Percentiles rank a stretch among this genome's conserved stretches.
Evolutionary conservation across 2,329 filamentous ascomycete species (phyloP).

Genomic region (Verticillium tricorpus): DNA sequence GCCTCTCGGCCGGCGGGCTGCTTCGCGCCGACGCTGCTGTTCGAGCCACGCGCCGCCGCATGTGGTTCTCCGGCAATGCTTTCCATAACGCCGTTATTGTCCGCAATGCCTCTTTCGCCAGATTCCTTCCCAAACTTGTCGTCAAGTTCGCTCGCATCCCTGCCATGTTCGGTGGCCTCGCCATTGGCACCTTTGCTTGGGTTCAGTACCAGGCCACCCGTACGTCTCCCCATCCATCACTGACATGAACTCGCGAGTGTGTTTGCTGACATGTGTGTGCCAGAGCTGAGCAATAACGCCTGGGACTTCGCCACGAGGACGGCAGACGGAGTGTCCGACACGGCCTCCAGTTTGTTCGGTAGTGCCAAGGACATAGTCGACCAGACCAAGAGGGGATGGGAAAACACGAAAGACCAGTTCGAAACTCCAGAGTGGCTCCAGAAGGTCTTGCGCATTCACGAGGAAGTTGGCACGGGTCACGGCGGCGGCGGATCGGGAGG

Average conservation of each 20-base stretch:
- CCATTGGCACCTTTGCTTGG: slow-evolving; percentile 84
- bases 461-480: slow-evolving; percentile 49
- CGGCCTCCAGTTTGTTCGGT: slow-evolving; percentile 66
- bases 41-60: slow-evolving; percentile 55
- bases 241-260: background rate
- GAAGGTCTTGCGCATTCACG: slow-evolving; percentile 60
- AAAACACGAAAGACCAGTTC: slow-evolving; percentile 73
- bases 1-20: slow-evolving; percentile 63
- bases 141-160: slow-evolving; percentile 84
- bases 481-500: slow-evolving; percentile 44
- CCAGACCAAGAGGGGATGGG: slow-evolving; percentile 77
- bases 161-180: slow-evolving; percentile 85
- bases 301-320: slow-evolving; percentile 71
- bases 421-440: slow-evolving; percentile 74
- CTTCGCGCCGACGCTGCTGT: slow-evolving; percentile 61
- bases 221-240: slow-evolving; percentile 39
- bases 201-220: slow-evolving; percentile 92
- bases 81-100: slow-evolving; percentile 74
- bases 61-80: slow-evolving; percentile 76
- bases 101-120: slow-evolving; percentile 60
- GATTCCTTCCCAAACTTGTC: slow-evolving; percentile 78
- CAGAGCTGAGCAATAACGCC: slow-evolving; percentile 72
- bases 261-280: background rate
- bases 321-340: slow-evolving; percentile 63
- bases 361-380: slow-evolving; percentile 70